phyloP scores from a whole-genome alignment of 2,329 filamentous ascomycete species.

The Fusarium dlaminii region DNA sequence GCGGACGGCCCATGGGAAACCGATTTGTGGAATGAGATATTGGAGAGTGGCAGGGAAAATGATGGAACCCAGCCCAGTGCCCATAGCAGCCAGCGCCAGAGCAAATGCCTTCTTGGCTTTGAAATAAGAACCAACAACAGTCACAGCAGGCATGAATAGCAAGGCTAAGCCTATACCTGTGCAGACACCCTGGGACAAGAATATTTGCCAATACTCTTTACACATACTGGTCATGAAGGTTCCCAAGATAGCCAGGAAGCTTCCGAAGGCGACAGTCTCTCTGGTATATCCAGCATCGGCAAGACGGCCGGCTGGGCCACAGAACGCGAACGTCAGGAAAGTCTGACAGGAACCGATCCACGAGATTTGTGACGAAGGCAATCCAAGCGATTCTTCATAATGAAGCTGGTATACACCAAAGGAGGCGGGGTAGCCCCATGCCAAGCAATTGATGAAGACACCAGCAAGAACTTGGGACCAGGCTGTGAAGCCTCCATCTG shows the following conservation, averaged over 20 bases:
- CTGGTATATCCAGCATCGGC: constrained; percentile 60
- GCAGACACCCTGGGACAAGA: constrained; percentile 64
- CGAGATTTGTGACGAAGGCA: constrained; percentile 50
- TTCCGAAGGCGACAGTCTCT: constrained; percentile 53
- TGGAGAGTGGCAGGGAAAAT: constrained; percentile 67
- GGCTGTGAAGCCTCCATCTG: constrained; percentile 58
- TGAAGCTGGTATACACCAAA: constrained; percentile 66
- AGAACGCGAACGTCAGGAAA: constrained; percentile 60
- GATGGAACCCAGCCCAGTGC: constrained; percentile 65
- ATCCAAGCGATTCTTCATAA: constrained; percentile 50
- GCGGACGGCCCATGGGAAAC: constrained; percentile 72
- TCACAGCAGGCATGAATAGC: constrained; percentile 67
- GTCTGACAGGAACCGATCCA: constrained; percentile 62
- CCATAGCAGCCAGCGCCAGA: constrained; percentile 68
- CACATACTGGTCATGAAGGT: constrained; percentile 59
- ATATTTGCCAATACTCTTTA: constrained; percentile 61
- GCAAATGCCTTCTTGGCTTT: constrained; percentile 64
- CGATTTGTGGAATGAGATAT: constrained; percentile 64
- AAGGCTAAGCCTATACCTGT: constrained; percentile 63
- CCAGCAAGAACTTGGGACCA: constrained; percentile 62
- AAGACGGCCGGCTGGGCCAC: constrained; percentile 59
- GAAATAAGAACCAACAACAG: constrained; percentile 72
- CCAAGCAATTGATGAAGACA: constrained; percentile 58
- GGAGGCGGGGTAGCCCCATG: constrained; percentile 60
- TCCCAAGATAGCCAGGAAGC: constrained; percentile 55